Evolutionary conservation across 2,329 filamentous ascomycete species (phyloP), one percentile per base, ranked within the genome.

Genomic region (Lecanosticta acicola): DNA sequence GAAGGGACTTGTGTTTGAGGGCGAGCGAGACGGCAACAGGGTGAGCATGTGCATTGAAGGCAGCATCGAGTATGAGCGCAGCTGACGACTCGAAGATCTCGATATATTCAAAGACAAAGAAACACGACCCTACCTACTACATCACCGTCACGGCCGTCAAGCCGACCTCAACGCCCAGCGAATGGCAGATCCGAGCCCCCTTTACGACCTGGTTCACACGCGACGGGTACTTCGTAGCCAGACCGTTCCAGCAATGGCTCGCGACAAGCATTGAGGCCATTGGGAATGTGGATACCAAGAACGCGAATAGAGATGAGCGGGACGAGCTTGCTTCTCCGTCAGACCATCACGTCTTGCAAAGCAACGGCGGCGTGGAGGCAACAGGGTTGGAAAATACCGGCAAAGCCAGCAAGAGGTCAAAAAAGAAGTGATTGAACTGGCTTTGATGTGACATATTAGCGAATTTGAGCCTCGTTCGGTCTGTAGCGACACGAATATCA

Each of bases 71-170:
- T 17, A 8, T n/a, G 19, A 20, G 37, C 46, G n/a, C 44, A 36
- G 34, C 39, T 43, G 13, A 42, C 20, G 18, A 29, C 3, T 26
- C 11, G n/a, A 9, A 93, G 84, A 77, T 96, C 62, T 78, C 79
- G 13, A 82, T 97, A 56, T 74, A 78, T 1, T 87, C 83, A 32
- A 79, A 77, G 1, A 81, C 80, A 1, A 83, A 85, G 62, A 96
- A 96, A 66, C 80, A 90, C 68, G 78, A 83, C 32, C 87, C 89
- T 1, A 77, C 81, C 36, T 98, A 98, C 73, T 78, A 85, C 61
- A 71, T 95, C 49, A 80, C 77, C 35, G 75, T 95, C 41, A 76
- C 73, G 3, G 43, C 50, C 13, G 50, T 53, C 7, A 47, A 58
- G 26, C 39, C 49, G n/a, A 45, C 46, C 33, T 39, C 45, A 29